Evolutionary conservation across 805 yeast species (phyloP).

Genomic region (Komagataella phaffii): DNA sequence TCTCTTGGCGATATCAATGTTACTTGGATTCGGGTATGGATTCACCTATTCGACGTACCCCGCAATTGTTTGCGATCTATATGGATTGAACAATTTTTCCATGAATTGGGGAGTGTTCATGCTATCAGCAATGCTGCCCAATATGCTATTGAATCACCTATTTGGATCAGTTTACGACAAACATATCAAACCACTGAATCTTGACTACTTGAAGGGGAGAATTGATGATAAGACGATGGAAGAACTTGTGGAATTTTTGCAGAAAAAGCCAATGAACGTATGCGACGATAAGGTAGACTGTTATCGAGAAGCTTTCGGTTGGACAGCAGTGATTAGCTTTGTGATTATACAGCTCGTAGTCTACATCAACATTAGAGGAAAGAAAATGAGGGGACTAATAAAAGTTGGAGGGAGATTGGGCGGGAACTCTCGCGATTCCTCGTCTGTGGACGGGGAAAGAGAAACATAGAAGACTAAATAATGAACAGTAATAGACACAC

Average conservation of each 20-base stretch:
- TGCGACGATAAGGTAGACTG: conserved; percentile 27
- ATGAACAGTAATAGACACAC: not conserved
- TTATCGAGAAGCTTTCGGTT: conserved; percentile 13
- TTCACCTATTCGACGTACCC: conserved; percentile 62
- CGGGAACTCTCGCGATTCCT: not conserved
- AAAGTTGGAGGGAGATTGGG: not conserved
- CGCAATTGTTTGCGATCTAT: conserved; percentile 59
- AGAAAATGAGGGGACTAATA: not conserved
- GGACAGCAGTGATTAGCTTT: not conserved
- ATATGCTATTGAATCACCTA: conserved; percentile 42
- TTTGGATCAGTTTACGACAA: conserved; percentile 56
- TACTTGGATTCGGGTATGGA: conserved; percentile 63
- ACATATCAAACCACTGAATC: conserved; percentile 9
- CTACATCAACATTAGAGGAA: not conserved
- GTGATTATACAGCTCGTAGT: not conserved
- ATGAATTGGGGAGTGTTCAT: conserved; percentile 66
- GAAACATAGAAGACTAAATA: not conserved
- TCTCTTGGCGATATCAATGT: conserved; percentile 37
- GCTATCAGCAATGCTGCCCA: conserved; percentile 51
- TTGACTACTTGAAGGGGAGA: no score
- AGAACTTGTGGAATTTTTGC: conserved; percentile 1
- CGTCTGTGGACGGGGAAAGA: not conserved
- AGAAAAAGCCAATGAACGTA: conserved; percentile 12
- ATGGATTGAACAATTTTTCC: conserved; percentile 56
- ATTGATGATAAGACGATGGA: not conserved